Base-by-base conservation (phyloP, 768 basidiomycete genomes). In the Suillus luteus region DNA sequence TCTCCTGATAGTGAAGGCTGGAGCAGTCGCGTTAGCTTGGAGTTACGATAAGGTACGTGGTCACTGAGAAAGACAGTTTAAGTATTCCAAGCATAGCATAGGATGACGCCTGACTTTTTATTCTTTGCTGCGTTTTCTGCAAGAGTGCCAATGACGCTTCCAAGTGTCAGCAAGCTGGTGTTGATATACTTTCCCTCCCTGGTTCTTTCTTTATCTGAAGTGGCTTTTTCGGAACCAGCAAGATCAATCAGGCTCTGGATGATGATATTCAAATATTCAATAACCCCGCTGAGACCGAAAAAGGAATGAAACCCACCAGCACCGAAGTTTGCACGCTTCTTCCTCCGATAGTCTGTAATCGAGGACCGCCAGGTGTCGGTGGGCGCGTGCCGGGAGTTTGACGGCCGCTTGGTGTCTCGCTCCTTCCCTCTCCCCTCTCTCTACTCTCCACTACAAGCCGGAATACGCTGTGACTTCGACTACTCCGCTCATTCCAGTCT, bases 401-500 rank as follows among this genome's bases (percentile, higher is more conserved):
- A 61, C 82, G 70, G 40, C 80, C 82, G 63, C 77, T 79, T 41
- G 57, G 24, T 27, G 76, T 67, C 19, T 71, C 71, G 2, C 67
- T 68, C 46, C 71, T 72, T 37, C 71, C 85, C 14, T 87, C 88
- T 0, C 84, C 86, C 62, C 88, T 79, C 71, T 89, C 92, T 60
- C 93, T 80, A 69, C 92, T 93, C 75, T 97, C 95, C 58, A 96
- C 88, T 0, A 99, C 96, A 35, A 98, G 84, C 37, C 95, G 81
- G 75, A 99, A 97, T 0, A 99, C 92, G 67, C 91, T 93, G 74
- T 98, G 96, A 79, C 93, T 95, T 40, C 96, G 83, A 72, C 93
- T 95, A 78, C 93, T 95, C 64, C 96, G 79, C 70, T 95, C 92
- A 72, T 99, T 99, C 96, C 96, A 99, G 71, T 99, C 96, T n/a